A percentile compares a stretch with the other conserved stretches of the same genome.
Evolutionary conservation across 1,284 basidiomycete species (phyloP).

Genomic region (Ustilago cynodontis): DNA sequence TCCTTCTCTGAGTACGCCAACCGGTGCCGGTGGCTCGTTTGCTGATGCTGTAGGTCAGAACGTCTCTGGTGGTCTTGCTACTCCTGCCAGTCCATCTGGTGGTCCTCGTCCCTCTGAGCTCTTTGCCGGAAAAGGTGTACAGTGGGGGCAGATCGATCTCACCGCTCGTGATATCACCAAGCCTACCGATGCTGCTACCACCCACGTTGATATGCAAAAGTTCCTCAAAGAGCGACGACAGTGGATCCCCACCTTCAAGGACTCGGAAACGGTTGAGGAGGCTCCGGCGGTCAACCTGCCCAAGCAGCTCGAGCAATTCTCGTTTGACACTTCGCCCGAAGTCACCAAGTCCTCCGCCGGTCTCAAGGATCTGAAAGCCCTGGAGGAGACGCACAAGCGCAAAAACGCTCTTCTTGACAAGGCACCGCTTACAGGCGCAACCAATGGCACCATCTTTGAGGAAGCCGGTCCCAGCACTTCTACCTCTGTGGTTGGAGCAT

Average conservation of each 20-base stretch:
- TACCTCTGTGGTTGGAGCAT: neutral
- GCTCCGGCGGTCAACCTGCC: conserved; percentile 15
- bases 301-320: conserved; percentile 41
- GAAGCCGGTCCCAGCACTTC: conserved; percentile 33
- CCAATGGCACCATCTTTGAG: conserved; percentile 48
- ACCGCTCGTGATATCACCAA: conserved; percentile 38
- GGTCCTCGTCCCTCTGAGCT: conserved; percentile 57
- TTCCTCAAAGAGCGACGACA: conserved; percentile 63
- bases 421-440: conserved; percentile 21
- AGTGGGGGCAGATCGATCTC: conserved; percentile 60
- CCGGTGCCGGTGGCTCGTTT: conserved; percentile 16
- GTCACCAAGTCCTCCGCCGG: conserved; percentile 24
- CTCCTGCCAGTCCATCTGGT: conserved; percentile 1
- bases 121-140: conserved; percentile 62
- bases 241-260: conserved; percentile 56
- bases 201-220: conserved; percentile 52
- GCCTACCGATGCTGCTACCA: conserved; percentile 23
- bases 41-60: conserved; percentile 25
- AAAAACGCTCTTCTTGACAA: conserved; percentile 44
- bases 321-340: conserved; percentile 25
- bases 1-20: conserved; percentile 30
- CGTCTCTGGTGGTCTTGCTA: conserved; percentile 22
- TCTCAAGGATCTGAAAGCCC: conserved; percentile 56
- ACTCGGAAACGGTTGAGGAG: conserved; percentile 32
- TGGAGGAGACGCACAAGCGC: conserved; percentile 59